phyloP scores from a whole-genome alignment of 202 grass and related monocot genomes.

The Digitaria exilis region DNA sequence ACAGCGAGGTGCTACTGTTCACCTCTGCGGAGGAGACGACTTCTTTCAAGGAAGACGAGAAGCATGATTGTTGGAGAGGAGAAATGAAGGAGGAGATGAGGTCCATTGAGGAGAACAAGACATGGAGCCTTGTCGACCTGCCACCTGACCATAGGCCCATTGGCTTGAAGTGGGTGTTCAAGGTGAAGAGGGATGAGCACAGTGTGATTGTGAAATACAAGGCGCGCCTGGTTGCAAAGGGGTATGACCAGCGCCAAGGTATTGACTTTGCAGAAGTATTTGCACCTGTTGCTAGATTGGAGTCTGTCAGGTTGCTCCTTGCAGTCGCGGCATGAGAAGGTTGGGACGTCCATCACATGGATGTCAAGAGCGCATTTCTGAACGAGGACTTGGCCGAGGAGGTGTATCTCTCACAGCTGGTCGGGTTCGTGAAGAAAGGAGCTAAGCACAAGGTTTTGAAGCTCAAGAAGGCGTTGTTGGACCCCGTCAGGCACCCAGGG shows the following conservation, averaged over 20 bases:
- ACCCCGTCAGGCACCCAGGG: background rate
- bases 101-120: background rate
- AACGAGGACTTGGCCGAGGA: too few species aligned
- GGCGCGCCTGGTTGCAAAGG: background rate
- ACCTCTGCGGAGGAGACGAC: background rate
- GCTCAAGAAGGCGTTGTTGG: background rate
- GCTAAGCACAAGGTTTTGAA: background rate
- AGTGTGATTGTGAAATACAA: background rate
- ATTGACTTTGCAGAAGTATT: background rate
- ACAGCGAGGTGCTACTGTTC: too few species aligned
- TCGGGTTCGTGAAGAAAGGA: rapidly evolving
- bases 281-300: background rate
- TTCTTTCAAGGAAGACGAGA: background rate
- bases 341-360: too few species aligned
- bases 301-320: too few species aligned
- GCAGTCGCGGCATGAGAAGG: too few species aligned
- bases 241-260: too few species aligned
- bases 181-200: background rate
- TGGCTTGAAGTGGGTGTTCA: background rate
- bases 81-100: background rate
- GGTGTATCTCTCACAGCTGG: background rate
- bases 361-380: too few species aligned
- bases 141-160: background rate
- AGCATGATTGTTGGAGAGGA: background rate
- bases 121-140: background rate